These are phyloP conservation scores for Emericellopsis atlantica DNA, from an alignment of 2,329 filamentous ascomycete species.

Conservation along the genomic window DNA sequence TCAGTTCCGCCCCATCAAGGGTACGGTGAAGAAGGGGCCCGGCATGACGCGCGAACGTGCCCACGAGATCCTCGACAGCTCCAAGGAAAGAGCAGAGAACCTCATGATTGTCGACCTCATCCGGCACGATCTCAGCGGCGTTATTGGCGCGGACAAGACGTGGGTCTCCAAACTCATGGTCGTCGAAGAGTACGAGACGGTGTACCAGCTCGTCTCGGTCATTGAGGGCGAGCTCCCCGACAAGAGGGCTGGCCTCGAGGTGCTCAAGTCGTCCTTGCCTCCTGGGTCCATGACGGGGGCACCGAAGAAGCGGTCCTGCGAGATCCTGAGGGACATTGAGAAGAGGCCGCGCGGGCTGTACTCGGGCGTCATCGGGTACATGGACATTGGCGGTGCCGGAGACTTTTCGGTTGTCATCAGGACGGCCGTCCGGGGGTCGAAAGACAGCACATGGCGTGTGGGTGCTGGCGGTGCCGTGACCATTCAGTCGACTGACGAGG, in stretches of 20 bases:
- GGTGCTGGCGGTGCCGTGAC: conserved; percentile 65
- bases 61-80: conserved; percentile 19
- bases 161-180: conserved; percentile 51
- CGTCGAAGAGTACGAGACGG: conserved; percentile 58
- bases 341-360: conserved; percentile 44
- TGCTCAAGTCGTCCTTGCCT: conserved; percentile 49
- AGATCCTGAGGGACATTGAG: conserved; percentile 50
- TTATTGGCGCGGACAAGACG: conserved; percentile 45
- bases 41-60: conserved; percentile 5
- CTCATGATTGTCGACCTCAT: conserved; percentile 70
- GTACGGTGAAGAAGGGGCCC: conserved; percentile 48
- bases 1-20: conserved; percentile 63
- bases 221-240: conserved; percentile 23
- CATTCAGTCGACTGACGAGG: conserved; percentile 46
- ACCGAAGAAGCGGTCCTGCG: conserved; percentile 59
- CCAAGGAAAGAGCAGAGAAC: conserved; percentile 64
- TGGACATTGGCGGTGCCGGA: conserved; percentile 56
- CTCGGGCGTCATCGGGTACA: conserved; percentile 56
- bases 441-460: conserved; percentile 36
- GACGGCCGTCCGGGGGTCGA: conserved; percentile 36
- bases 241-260: conserved; percentile 33
- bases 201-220: conserved; percentile 59
- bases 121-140: conserved; percentile 56
- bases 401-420: conserved; percentile 62
- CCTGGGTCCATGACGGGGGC: conserved; percentile 68